Base-by-base conservation (phyloP, 1,284 basidiomycete genomes). In the Ustilago vetiveriae region DNA sequence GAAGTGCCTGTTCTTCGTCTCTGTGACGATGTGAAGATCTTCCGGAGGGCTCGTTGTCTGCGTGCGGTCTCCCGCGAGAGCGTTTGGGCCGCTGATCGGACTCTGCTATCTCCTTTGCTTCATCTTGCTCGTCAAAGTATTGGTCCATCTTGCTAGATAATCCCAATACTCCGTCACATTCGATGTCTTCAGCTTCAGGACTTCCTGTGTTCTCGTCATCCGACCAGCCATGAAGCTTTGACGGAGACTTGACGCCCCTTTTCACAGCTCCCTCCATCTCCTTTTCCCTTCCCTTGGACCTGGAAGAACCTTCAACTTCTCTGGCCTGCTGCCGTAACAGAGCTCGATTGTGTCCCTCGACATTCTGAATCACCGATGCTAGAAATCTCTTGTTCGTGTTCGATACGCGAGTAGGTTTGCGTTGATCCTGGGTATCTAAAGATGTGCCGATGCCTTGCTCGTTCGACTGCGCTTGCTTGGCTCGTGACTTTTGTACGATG, bases 61-160 rank as follows among this genome's bases (percentile, higher is more conserved):
- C 32, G 14, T 32, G 23, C 1, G 75, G 45, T 23, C 13, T 19
- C 19, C 19, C 21, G 17, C 19, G 19, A 2, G 36, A 19, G 6
- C 14, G n/a, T 1, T 19, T 19, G 19, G 10, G 33, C n/a, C 16
- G 13, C n/a, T 6, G 6, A n/a, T 7, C 10, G n/a, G 33, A 13
- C 33, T n/a, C 33, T 6, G 7, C 6, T 21, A 8, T 4, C 6
- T 35, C 32, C 16, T 19, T n/a, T 21, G 19, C 6, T 8, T 19
- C 36, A 14, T 37, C 36, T 37, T 19, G 2, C 19, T 75, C 67
- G 29, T 59, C 41, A 35, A 79, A 79, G 43, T 79, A 74, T 35
- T 51, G 55, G 45, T 78, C 77, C 77, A 79, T 79, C 58, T 76
- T 79, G 29, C 72, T 76, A 6, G 45, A 50, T 2, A 50, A n/a